Evolutionary conservation across 345 rosid genomes (phyloP), one percentile per base, ranked within the genome.

Genomic region (Tarenaya hassleriana): DNA sequence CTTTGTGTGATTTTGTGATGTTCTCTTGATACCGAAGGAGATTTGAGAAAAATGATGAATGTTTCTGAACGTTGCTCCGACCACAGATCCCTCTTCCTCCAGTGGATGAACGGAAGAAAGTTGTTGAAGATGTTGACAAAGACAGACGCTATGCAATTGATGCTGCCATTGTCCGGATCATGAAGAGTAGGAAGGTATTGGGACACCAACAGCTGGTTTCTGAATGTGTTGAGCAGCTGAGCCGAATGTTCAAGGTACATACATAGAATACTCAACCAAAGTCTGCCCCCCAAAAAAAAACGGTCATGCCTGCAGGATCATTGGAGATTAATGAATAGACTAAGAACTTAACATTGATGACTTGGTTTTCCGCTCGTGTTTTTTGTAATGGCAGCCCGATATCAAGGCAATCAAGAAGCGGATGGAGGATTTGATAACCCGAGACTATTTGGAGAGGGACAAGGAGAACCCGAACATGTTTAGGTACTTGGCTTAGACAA

Each of bases 151-250:
- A 83, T 42, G 95, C 96, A 0, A 82, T 88, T 44, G 97, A 88
- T 78, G 97, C 97, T 60, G 97, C 97, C 1, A 88, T 88, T 63
- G 95, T 88, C 44, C 78, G 95, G 61, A 80, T 84, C 67, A 88
- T 88, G 97, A 88, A 88, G 78, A 88, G 95, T 0, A 75, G 97
- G 71, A 88, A 88, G 69, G 75, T 85, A 46, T 72, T 85, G 7
- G 85, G 95, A 57, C 95, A 89, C 68, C 97, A 83, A 52, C 97
- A 82, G 16, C 63, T 94, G 37, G 92, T 88, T 27, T 70, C 69
- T 8, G 97, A 86, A 74, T 88, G 97, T 55, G 96, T 94, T 3
- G 95, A 84, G 76, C 97, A 86, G 62, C 62, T 94, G 60, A 88
- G 84, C 67, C 87, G 92, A 59, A 88, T 80, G 99, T 88, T 94